phyloP scores from a whole-genome alignment of 108 stramenopile species.

The Aureococcus anophagefferens region DNA sequence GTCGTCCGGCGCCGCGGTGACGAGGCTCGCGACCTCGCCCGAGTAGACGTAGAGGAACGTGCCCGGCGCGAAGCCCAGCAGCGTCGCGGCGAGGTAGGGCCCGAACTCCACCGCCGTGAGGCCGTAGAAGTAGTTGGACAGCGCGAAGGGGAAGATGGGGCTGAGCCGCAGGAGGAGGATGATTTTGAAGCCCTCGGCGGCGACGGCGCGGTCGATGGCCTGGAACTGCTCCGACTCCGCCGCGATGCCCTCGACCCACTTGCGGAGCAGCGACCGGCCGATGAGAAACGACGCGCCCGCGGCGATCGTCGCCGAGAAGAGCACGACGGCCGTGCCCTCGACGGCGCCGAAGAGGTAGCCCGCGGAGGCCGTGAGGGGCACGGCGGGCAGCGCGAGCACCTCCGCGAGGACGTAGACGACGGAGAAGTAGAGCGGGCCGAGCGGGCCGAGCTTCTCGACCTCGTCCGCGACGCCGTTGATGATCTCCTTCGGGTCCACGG shows the following conservation, averaged over 20 bases:
- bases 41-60: slow-evolving; percentile 69
- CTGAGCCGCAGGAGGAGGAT: slow-evolving; percentile 69
- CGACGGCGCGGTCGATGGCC: slow-evolving; percentile 70
- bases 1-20: slow-evolving; percentile 36
- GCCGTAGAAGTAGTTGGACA: slow-evolving; percentile 81
- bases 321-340: slow-evolving; percentile 60
- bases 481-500: not conserved
- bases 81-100: slow-evolving; percentile 55
- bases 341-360: slow-evolving; percentile 75
- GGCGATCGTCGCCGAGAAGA: slow-evolving; percentile 56
- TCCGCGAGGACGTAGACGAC: slow-evolving; percentile 55
- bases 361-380: slow-evolving; percentile 68
- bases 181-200: slow-evolving; percentile 68
- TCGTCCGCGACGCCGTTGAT: slow-evolving; percentile 1
- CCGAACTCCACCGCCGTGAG: slow-evolving; percentile 57
- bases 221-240: slow-evolving; percentile 56
- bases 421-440: slow-evolving; percentile 7
- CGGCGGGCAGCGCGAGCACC: slow-evolving; percentile 67
- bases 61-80: slow-evolving; percentile 63
- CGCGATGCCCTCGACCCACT: slow-evolving; percentile 51
- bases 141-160: slow-evolving; percentile 78
- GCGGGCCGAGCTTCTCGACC: not conserved
- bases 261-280: slow-evolving; percentile 60
- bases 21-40: slow-evolving; percentile 54
- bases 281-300: slow-evolving; percentile 62